phyloP scores from a whole-genome alignment of 129 eudicot species.

The Apium graveolens region DNA sequence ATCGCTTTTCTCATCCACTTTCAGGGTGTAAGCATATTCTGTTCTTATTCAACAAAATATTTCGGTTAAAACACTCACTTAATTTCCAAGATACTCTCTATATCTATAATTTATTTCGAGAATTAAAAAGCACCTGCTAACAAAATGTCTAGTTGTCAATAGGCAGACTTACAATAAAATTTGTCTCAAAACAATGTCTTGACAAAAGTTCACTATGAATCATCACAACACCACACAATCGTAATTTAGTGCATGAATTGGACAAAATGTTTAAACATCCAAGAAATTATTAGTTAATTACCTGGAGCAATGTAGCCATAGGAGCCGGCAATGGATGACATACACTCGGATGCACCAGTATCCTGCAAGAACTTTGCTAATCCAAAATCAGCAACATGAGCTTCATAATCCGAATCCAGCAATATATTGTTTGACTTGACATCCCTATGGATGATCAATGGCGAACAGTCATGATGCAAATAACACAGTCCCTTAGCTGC shows the following conservation, averaged over 20 bases:
- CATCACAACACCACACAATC: background rate
- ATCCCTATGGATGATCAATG: conserved; percentile 79
- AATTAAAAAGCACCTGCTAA: too few species aligned
- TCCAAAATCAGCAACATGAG: conserved; percentile 98
- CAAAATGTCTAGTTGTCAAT: background rate
- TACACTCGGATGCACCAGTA: conserved; percentile 73
- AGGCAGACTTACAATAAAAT: background rate
- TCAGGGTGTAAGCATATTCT: conserved; percentile 92
- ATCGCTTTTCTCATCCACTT: conserved; percentile 84
- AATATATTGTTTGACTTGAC: conserved; percentile 81
- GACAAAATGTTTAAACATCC: background rate
- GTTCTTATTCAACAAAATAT: too few species aligned
- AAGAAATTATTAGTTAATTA: conserved; percentile 11
- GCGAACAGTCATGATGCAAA: conserved; percentile 87
- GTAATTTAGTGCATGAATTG: background rate
- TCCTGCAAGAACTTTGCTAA: conserved; percentile 76
- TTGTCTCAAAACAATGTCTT: background rate
- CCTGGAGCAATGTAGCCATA: conserved; percentile 98
- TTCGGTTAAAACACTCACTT: background rate
- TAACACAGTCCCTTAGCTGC: conserved; percentile 91
- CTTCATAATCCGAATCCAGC: conserved; percentile 77
- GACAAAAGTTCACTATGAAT: background rate
- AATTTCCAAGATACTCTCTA: too few species aligned
- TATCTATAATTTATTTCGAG: too few species aligned
- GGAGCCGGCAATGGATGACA: conserved; percentile 92